Base-by-base conservation (phyloP, 139 green algal species). In the Volvox africanus region DNA sequence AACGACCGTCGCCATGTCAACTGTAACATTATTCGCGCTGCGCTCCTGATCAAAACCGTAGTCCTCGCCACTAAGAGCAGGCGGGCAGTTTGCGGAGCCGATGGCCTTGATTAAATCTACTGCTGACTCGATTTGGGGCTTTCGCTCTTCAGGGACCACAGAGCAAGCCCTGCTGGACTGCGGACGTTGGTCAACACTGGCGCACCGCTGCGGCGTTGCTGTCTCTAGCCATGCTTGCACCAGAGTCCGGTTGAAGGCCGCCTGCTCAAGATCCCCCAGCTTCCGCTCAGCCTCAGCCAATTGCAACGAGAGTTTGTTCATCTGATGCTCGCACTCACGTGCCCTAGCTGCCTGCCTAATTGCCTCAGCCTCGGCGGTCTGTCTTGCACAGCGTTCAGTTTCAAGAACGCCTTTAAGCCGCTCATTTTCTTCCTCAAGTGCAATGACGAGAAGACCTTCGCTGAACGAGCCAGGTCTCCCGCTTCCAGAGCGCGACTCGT, bases 201-300 rank as follows among this genome's bases (percentile, higher is more conserved):
- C 19, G 77, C 36, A 61, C 16, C 33, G 33, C 9, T 62, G 32
- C 13, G 35, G 20, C 0, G 33, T 24, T 2, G 77, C 35, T 12
- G 77, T n/a, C 11, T 83, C 33, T 12, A 86, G 44, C 80, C 80
- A 86, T 30, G 50, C 11, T 61, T 86, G 37, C 11, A 86, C 80
- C 1, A 67, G 50, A 36, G 80, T 44, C 24, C 80, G 44, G 55
- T 44, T 75, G 55, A 37, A 67, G 17, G n/a, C 35, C 11, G 28
- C 22, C 44, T 85, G 79, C 79, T 68, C 79, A 16, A 68, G 44
- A 26, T 68, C 35, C 12, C 24, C 44, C 44, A 85, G 24, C 44
- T 22, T 35, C 44, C 35, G 37, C 36, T 35, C 37, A 20, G 79
- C 20, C 37, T 85, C 79, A 14, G 44, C 36, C 79, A 85, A 36